Percentiles rank a stretch among this genome's conserved stretches.
Conservation (phyloP, 2,329 filamentous ascomycete species). For the Claviceps spartinae region DNA sequence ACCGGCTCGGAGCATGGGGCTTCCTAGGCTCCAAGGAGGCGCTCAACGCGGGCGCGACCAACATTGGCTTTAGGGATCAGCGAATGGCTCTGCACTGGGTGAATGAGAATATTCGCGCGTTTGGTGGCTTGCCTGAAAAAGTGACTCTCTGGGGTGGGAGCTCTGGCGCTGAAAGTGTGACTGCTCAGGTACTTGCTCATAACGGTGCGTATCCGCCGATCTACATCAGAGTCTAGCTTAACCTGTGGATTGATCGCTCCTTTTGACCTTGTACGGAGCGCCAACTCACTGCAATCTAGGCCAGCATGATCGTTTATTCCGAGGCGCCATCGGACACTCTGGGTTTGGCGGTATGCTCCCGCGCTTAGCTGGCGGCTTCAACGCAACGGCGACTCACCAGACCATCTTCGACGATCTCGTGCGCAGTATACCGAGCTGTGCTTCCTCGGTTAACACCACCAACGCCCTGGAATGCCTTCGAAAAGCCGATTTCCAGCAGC, state of each 20-base stretch:
- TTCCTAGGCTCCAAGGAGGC: constrained; percentile 31
- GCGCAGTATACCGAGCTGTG: background rate
- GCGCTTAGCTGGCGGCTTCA: background rate
- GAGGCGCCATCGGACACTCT: background rate
- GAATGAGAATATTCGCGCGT: constrained; percentile 30
- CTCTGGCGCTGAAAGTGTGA: constrained; percentile 33
- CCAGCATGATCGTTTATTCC: background rate
- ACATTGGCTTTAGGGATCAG: constrained; percentile 36
- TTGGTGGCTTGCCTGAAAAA: constrained; percentile 29
- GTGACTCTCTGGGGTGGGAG: constrained; percentile 40
- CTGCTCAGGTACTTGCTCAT: constrained; percentile 32
- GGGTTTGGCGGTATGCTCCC: background rate
- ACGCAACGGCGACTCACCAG: background rate
- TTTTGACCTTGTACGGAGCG: too few species aligned
- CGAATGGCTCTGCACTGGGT: constrained; percentile 33
- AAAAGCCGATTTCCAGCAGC: background rate
- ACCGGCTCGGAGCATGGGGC: constrained; percentile 32
- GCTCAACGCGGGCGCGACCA: constrained; percentile 27
- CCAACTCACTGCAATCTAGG: background rate
- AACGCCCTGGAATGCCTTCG: background rate
- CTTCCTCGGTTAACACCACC: background rate
- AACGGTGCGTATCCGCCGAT: constrained; percentile 14
- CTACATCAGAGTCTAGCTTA: background rate
- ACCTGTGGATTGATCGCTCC: too few species aligned
- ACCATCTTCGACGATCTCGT: background rate